phyloP scores from a whole-genome alignment of 2,329 filamentous ascomycete genomes.

The Xylariaceae sp. region DNA sequence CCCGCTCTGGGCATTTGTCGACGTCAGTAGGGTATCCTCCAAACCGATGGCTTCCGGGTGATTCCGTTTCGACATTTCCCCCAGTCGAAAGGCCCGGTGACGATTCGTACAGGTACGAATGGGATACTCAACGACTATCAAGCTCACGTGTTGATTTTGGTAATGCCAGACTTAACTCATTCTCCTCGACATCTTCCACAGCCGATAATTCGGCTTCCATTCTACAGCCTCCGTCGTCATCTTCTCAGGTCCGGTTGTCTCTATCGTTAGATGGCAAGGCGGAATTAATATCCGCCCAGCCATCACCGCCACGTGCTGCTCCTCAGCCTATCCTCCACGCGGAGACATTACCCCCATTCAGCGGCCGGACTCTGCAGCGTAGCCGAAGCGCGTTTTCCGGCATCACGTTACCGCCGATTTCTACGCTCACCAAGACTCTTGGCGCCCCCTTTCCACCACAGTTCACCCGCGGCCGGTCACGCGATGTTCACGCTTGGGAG shows the following conservation, averaged over 20 bases:
- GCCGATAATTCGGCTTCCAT: slow-evolving; percentile 33
- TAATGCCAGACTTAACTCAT: slow-evolving; percentile 38
- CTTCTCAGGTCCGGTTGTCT: slow-evolving; percentile 63
- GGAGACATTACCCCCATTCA: slow-evolving; percentile 43
- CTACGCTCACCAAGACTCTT: slow-evolving; percentile 45
- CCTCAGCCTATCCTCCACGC: slow-evolving; percentile 41
- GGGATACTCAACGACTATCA: slow-evolving; percentile 4
- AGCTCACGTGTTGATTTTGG: slow-evolving; percentile 3
- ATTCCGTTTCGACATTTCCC: slow-evolving; percentile 46
- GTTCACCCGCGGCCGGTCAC: slow-evolving; percentile 65
- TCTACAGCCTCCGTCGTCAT: slow-evolving; percentile 37
- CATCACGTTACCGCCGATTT: slow-evolving; percentile 53
- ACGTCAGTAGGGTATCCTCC: slow-evolving; percentile 46
- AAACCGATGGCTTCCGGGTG: slow-evolving; percentile 52
- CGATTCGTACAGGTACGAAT: slow-evolving; percentile 43
- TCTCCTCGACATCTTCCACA: slow-evolving; percentile 40
- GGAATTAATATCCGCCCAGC: slow-evolving; percentile 68
- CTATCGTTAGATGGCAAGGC: slow-evolving; percentile 86
- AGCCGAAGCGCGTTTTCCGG: slow-evolving; percentile 63
- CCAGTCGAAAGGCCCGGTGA: slow-evolving; percentile 36
- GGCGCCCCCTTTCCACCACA: slow-evolving; percentile 49
- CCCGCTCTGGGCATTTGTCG: slow-evolving; percentile 38
- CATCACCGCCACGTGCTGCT: slow-evolving; percentile 62
- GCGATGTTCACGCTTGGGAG: slow-evolving; percentile 86
- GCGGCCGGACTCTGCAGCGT: slow-evolving; percentile 53